These are phyloP conservation scores for Serendipita indica DNA, from an alignment of 768 basidiomycete genomes.

Conservation along the genomic window DNA sequence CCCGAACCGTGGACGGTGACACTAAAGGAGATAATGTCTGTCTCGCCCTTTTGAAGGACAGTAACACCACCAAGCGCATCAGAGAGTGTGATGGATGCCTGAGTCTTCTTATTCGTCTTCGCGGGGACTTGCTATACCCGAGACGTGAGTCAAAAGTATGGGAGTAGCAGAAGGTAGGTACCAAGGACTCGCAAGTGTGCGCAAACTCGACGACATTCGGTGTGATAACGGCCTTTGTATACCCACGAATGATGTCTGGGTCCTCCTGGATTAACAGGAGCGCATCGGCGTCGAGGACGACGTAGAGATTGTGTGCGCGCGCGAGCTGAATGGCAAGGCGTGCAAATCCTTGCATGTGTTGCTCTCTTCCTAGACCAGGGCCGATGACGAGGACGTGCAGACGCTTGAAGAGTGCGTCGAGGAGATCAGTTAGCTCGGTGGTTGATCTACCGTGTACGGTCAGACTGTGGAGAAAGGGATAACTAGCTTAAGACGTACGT, in stretches of 20 bases:
- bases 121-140: constrained; percentile 31
- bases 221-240: constrained; percentile 75
- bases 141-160: not conserved
- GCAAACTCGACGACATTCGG: constrained; percentile 92
- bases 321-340: constrained; percentile 63
- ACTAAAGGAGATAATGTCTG: constrained; percentile 69
- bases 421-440: constrained; percentile 33
- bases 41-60: constrained; percentile 73
- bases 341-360: constrained; percentile 79
- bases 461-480: constrained; percentile 7
- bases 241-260: constrained; percentile 59
- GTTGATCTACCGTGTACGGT: constrained; percentile 27
- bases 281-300: constrained; percentile 91
- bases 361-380: constrained; percentile 83
- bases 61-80: constrained; percentile 71
- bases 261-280: constrained; percentile 72
- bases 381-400: constrained; percentile 89
- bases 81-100: constrained; percentile 50
- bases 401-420: constrained; percentile 60
- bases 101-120: constrained; percentile 32
- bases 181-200: constrained; percentile 61
- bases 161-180: constrained; percentile 21
- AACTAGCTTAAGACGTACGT: constrained; percentile 29
- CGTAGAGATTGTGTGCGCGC: constrained; percentile 57
- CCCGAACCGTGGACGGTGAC: constrained; percentile 41